Evolutionary conservation across 2,329 filamentous ascomycete genomes (phyloP).

Genomic region (Nakataea oryzae): DNA sequence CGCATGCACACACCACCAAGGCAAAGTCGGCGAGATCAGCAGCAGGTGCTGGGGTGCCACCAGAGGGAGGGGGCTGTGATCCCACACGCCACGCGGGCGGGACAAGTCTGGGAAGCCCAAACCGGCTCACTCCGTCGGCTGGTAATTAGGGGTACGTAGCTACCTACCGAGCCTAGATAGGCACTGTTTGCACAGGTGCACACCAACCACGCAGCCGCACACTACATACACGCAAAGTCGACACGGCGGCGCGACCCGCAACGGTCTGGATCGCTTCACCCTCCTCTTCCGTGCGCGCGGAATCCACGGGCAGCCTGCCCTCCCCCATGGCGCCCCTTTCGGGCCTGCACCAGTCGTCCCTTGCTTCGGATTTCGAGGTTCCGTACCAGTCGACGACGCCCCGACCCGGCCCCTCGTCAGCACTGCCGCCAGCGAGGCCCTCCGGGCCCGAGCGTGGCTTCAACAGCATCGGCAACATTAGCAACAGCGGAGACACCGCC

Average conservation of each 20-base stretch:
- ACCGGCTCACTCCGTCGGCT: too few relatives aligned
- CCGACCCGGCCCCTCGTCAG: neutral
- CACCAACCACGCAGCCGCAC: too few relatives aligned
- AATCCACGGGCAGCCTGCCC: neutral
- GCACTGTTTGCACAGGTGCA: too few relatives aligned
- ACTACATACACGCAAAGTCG: neutral
- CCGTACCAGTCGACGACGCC: neutral
- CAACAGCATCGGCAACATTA: neutral
- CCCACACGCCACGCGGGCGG: too few relatives aligned
- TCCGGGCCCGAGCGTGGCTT: neutral
- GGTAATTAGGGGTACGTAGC: too few relatives aligned
- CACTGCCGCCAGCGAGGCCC: neutral
- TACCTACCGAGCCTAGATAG: too few relatives aligned
- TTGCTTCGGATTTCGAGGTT: neutral
- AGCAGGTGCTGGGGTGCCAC: neutral
- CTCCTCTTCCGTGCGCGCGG: neutral
- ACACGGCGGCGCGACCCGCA: neutral
- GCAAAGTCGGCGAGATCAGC: neutral
- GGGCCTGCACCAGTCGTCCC: neutral
- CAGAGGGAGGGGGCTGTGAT: neutral
- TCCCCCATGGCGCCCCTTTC: conserved; percentile 2
- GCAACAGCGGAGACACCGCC: neutral
- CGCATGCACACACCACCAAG: neutral
- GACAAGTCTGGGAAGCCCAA: neutral
- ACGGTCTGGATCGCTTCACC: neutral